Evolutionary conservation across 345 rosid species (phyloP).

Genomic region (Nephelium lappaceum): DNA sequence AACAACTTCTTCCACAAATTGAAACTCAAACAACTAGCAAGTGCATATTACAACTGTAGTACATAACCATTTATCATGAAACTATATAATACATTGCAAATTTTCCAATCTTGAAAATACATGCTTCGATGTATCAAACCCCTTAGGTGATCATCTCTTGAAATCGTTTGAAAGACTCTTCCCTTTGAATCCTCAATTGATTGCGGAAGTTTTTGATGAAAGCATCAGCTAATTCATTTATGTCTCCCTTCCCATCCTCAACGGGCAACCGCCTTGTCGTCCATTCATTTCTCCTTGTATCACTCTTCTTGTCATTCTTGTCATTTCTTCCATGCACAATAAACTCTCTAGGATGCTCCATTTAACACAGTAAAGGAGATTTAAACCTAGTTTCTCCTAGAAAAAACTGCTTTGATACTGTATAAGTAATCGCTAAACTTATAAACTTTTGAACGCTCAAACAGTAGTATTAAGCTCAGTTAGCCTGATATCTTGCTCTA

Average conservation of each 20-base stretch:
- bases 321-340: not conserved
- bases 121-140: not conserved
- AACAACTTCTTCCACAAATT: not conserved
- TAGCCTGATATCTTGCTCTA: too few species aligned
- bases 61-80: not conserved
- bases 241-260: conserved; percentile 30
- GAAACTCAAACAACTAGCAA: not conserved
- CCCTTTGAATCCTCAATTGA: conserved; percentile 35
- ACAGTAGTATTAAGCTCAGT: too few species aligned
- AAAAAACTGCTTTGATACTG: not conserved
- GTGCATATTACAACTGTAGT: not conserved
- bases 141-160: conserved; percentile 34
- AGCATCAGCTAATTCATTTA: conserved; percentile 31
- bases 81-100: not conserved
- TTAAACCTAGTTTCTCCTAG: too few species aligned
- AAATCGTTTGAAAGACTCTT: conserved; percentile 33
- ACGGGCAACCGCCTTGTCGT: not conserved
- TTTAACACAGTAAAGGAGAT: not conserved
- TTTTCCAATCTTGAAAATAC: not conserved
- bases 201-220: conserved; percentile 40
- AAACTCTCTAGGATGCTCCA: conserved; percentile 7
- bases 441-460: too few species aligned
- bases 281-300: not conserved
- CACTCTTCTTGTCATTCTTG: not conserved
- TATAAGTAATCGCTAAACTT: too few species aligned